Percentiles rank a stretch among this genome's conserved stretches.
These are phyloP conservation scores for Wickerhamiella musiphila DNA, from an alignment of 805 yeast species.

Conservation along the genomic window DNA sequence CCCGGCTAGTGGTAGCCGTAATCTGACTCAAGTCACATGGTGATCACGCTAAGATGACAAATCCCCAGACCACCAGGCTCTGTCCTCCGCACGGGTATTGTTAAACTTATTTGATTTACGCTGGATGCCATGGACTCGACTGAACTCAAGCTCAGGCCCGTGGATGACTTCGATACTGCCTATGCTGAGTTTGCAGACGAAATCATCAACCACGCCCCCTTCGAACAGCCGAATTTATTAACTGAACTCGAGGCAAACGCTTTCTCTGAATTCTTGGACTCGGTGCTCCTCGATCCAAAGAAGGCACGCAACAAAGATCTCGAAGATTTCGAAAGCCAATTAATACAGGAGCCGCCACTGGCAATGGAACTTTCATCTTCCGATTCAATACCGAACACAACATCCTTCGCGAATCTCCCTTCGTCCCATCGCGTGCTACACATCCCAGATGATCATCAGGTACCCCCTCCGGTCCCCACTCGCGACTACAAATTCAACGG, in stretches of 20 bases:
- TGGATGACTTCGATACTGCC: slow-evolving; percentile 9
- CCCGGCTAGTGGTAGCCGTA: not conserved
- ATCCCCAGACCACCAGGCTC: too few species aligned
- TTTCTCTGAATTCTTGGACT: slow-evolving; percentile 12
- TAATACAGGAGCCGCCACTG: slow-evolving; percentile 1
- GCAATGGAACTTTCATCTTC: not conserved
- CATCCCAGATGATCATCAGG: too few species aligned
- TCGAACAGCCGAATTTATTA: slow-evolving; percentile 7
- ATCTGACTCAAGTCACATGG: not conserved
- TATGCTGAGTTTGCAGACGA: slow-evolving; percentile 7
- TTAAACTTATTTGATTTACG: not conserved
- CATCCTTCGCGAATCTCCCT: not conserved
- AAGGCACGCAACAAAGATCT: slow-evolving; percentile 4
- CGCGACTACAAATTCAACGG: too few species aligned
- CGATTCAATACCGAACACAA: not conserved
- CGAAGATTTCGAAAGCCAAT: slow-evolving; percentile 6
- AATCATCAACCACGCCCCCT: not conserved
- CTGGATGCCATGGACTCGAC: too few species aligned
- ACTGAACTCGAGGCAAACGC: slow-evolving; percentile 13
- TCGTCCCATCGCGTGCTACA: too few species aligned
- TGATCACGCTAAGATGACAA: too few species aligned
- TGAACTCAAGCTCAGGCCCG: too few species aligned
- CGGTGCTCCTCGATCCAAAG: slow-evolving; percentile 12
- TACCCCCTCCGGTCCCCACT: too few species aligned
- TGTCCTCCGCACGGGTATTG: not conserved